A percentile compares a stretch with the other conserved stretches of the same genome.
Evolutionary conservation across 805 yeast species (phyloP).

Genomic region (Starmerella bombicola): DNA sequence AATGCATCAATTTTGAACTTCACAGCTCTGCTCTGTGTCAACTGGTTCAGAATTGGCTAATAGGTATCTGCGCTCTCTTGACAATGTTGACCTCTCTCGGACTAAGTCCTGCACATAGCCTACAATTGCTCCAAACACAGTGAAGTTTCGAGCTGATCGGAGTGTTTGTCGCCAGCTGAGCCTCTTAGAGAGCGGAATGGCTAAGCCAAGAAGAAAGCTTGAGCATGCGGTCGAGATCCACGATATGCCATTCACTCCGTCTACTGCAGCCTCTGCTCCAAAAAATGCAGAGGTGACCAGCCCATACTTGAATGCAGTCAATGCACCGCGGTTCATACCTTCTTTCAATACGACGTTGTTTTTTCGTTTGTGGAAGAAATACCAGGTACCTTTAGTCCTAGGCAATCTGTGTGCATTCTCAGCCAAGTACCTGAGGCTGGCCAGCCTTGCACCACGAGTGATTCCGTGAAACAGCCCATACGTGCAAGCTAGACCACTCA

Average conservation of each 20-base stretch:
- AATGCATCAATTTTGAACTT: too few species aligned
- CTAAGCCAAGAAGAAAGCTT: slow-evolving; percentile 40
- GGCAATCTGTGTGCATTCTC: slow-evolving; percentile 79
- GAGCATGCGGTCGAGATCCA: slow-evolving; percentile 51
- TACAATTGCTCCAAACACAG: slow-evolving; percentile 43
- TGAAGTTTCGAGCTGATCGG: slow-evolving; percentile 37
- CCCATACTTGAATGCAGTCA: slow-evolving; percentile 34
- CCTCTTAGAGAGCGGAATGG: slow-evolving; percentile 37
- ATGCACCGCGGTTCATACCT: slow-evolving; percentile 41
- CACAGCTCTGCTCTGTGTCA: too few species aligned
- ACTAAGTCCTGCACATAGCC: slow-evolving; percentile 56
- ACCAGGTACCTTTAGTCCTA: slow-evolving; percentile 70
- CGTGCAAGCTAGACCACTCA: slow-evolving; percentile 17
- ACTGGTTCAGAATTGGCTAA: too few species aligned
- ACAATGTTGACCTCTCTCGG: background rate
- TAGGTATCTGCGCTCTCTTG: slow-evolving; percentile 1
- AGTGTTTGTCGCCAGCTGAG: slow-evolving; percentile 25
- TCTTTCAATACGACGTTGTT: slow-evolving; percentile 55
- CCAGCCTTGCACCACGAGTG: slow-evolving; percentile 42
- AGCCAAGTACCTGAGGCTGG: slow-evolving; percentile 53
- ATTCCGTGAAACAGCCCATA: slow-evolving; percentile 37
- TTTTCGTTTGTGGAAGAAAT: slow-evolving; percentile 71
- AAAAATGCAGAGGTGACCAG: slow-evolving; percentile 40
- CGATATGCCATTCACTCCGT: slow-evolving; percentile 44
- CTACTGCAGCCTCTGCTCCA: slow-evolving; percentile 51